Evolutionary conservation across 805 yeast genomes (phyloP), one percentile per base, ranked within the genome.

Genomic region (Candida pseudofarinosa): DNA sequence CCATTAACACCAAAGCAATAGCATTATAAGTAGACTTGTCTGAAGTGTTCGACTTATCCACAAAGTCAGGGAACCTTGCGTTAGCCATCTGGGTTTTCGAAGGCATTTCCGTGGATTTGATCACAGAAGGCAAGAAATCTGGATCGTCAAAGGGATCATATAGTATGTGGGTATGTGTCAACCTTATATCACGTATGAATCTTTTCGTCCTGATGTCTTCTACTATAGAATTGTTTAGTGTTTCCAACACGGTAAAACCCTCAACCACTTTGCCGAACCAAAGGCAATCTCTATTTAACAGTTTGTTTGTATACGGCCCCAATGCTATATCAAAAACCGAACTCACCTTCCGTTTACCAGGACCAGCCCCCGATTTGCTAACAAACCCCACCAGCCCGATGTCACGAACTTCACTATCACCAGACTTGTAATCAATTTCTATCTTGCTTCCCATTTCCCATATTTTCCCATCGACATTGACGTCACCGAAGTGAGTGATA

Each of bases 1-100:
- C 86, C 35, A 83, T 65, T 46, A 82, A 61, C 51, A 83, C 87
- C 38, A 83, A 60, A 0, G 87, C 74, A 28, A 83, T 55, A 1
- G 86, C 85, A 43, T 79, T 79, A 2, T 81, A 64, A 3, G 69
- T 61, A 1, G 81, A 71, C 13, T 54, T 55, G 18, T 49, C 58
- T 4, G 52, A 58, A 1, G 47, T 52, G 2, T 50, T 43, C 23
- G 51, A 52, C 23, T 14, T 14, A 15, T 46, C 44, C 3, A 17
- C 26, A 18, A 35, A 30, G 8, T 28, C 39, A 3, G 55, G 50
- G 3, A 50, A 30, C 15, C 52, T 30, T 40, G 45, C 28, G 37
- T 47, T 41, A 19, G 31, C 34, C 5, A 50, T 17, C 35, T 53
- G 60, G 4, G 16, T 5, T 15, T 42, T 42, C 1, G 54, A 40